Base-by-base conservation (phyloP, 805 yeast species). In the Jamesozyma jinghongensis region DNA sequence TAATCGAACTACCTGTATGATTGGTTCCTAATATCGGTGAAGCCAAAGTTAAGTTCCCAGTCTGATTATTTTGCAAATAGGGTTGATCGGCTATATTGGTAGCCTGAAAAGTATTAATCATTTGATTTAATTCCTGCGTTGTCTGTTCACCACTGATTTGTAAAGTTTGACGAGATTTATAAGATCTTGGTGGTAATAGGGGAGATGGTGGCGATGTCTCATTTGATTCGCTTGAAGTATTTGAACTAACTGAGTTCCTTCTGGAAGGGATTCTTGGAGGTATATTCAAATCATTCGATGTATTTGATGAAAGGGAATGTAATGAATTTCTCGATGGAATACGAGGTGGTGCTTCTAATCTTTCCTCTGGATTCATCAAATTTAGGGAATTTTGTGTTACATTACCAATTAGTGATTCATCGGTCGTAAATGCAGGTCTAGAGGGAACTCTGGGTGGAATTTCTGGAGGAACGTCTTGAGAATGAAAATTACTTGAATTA, bases 401-500 rank as follows among this genome's bases (percentile, higher is more conserved):
- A 14, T 16, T 6, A 22, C 6, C 26, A 22, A 10, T 6, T 7
- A 22, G 10, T 18, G 18, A 4, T 32, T 19, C 22, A 14, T 32
- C 14, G 14, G 4, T 11, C 16, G 32, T 30, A 17, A 22, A 17
- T 17, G n/a, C 14, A n/a, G n/a, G 13, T 14, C 36, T 33, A 5
- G 36, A 20, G 14, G 36, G 28, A 4, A 33, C 16, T 19, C 36
- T 33, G 12, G 36, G 28, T 20, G 36, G 28, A 6, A 17, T 5
- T 8, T 19, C 12, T 32, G 14, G 32, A 6, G 12, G 17, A 10
- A 14, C 5, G 10, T 25, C 13, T 4, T 22, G 19, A 12, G 27
- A 8, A 19, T 25, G 17, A 28, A 35, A 35, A 13, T 33, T 30
- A 36, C 43, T 38, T 1, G 40, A 17, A 20, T 41, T 43, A 14